phyloP scores from a whole-genome alignment of 2,329 filamentous ascomycete species.

The Fusarium ambrosium region DNA sequence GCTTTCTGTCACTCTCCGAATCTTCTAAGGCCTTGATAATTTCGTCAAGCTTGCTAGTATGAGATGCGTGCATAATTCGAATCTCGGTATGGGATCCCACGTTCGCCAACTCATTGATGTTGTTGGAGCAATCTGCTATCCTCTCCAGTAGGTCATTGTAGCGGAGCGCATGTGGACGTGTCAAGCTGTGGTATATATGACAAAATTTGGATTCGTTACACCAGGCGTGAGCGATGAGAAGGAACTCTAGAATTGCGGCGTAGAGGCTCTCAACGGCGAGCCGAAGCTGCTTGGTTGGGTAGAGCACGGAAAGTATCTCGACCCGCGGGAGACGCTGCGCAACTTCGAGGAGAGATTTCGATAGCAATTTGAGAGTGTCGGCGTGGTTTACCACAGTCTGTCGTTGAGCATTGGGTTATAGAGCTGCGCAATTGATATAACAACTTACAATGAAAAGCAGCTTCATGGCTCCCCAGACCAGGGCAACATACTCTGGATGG shows the following conservation, averaged over 20 bases:
- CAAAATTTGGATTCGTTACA: constrained; percentile 17
- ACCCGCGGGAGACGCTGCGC: constrained; percentile 2
- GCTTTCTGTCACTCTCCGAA: background rate
- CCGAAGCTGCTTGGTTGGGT: constrained; percentile 7
- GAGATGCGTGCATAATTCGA: background rate
- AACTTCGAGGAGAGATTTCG: background rate
- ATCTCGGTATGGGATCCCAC: constrained; percentile 2
- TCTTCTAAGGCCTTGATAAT: background rate
- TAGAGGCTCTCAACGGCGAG: constrained; percentile 6
- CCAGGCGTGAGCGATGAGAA: constrained; percentile 17
- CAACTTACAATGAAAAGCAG: constrained; percentile 13
- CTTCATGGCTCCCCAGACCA: constrained; percentile 28
- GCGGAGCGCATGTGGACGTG: background rate
- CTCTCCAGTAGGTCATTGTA: constrained; percentile 10
- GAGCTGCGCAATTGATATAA: accelerated
- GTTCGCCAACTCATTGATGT: constrained; percentile 2
- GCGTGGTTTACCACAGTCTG: constrained; percentile 7
- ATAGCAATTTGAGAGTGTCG: background rate
- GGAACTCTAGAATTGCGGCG: constrained; percentile 11
- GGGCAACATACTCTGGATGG: constrained; percentile 17
- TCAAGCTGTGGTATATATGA: constrained; percentile 20
- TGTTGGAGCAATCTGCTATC: background rate
- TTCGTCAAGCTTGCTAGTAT: background rate
- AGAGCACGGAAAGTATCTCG: background rate
- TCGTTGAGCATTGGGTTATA: accelerated